Evolutionary conservation across 768 basidiomycete species (phyloP).

Genomic region (Lactarius psammicola): DNA sequence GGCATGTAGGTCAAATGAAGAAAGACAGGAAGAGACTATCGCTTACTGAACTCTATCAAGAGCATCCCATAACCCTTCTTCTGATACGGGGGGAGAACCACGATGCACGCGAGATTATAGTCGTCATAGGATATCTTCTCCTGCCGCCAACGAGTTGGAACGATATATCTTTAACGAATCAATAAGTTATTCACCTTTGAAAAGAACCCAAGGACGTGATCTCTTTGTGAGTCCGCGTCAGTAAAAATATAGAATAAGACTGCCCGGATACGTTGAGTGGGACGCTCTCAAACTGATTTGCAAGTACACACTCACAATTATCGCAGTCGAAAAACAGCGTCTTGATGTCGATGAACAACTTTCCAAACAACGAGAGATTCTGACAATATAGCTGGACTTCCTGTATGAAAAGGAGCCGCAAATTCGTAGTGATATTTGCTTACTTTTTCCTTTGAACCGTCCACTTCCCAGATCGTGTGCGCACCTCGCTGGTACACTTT

Average conservation of each 20-base stretch:
- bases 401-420: conserved; percentile 10
- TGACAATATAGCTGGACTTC: conserved; percentile 84
- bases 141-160: conserved; percentile 38
- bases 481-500: conserved; percentile 90
- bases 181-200: conserved; percentile 48
- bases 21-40: neutral
- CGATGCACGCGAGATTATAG: conserved; percentile 96
- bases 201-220: conserved; percentile 79
- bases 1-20: neutral
- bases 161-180: neutral
- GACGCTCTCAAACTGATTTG: neutral
- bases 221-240: conserved; percentile 72
- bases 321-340: conserved; percentile 90
- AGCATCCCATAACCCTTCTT: conserved; percentile 89
- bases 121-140: conserved; percentile 96
- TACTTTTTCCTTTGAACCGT: conserved; percentile 84
- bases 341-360: conserved; percentile 98
- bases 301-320: conserved; percentile 55
- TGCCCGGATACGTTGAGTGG: conserved; percentile 33
- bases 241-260: conserved; percentile 93
- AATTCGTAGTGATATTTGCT: neutral
- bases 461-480: conserved; percentile 93
- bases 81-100: conserved; percentile 92
- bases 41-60: conserved; percentile 95
- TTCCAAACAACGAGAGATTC: conserved; percentile 92